Percentiles rank a stretch among this genome's conserved stretches.
Conservation (phyloP, 2,329 filamentous ascomycete species). For the Peltaster fructicola region DNA sequence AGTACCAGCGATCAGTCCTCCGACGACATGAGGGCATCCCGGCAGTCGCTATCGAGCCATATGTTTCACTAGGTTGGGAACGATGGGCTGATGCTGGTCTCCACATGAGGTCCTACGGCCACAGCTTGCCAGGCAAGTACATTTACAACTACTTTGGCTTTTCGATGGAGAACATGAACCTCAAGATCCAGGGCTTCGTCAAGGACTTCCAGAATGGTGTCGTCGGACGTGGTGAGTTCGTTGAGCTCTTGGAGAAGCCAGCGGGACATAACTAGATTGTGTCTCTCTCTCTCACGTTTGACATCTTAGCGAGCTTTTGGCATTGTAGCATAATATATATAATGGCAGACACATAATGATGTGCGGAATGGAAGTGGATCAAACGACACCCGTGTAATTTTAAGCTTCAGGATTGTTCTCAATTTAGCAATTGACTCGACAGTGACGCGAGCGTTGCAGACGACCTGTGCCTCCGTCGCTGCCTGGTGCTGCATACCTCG, state of each 20-base stretch:
- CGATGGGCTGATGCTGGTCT: constrained; percentile 40
- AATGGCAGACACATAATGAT: too few species aligned
- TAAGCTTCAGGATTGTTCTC: too few species aligned
- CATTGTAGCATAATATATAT: too few species aligned
- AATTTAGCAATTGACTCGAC: too few species aligned
- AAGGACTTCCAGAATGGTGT: constrained; percentile 20
- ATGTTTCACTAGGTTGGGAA: constrained; percentile 41
- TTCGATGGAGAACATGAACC: constrained; percentile 27
- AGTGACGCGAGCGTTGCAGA: too few species aligned
- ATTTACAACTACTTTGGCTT: constrained; percentile 41
- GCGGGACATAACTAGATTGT: too few species aligned
- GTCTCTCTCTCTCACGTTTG: too few species aligned
- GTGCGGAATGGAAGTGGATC: too few species aligned
- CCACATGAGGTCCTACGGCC: constrained; percentile 37
- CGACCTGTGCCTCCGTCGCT: too few species aligned
- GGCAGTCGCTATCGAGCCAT: constrained; percentile 42
- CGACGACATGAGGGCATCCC: constrained; percentile 20
- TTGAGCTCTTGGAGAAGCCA: constrained; percentile 3
- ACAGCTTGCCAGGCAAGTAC: constrained; percentile 36
- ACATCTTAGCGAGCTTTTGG: too few species aligned
- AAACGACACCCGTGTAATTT: too few species aligned
- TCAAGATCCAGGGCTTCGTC: constrained; percentile 22
- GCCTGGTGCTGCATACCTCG: too few species aligned
- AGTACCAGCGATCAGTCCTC: constrained; percentile 31
- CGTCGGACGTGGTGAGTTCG: constrained; percentile 8